Base-by-base conservation (phyloP, 139 green algal genomes). In the Monoraphidium neglectum region DNA sequence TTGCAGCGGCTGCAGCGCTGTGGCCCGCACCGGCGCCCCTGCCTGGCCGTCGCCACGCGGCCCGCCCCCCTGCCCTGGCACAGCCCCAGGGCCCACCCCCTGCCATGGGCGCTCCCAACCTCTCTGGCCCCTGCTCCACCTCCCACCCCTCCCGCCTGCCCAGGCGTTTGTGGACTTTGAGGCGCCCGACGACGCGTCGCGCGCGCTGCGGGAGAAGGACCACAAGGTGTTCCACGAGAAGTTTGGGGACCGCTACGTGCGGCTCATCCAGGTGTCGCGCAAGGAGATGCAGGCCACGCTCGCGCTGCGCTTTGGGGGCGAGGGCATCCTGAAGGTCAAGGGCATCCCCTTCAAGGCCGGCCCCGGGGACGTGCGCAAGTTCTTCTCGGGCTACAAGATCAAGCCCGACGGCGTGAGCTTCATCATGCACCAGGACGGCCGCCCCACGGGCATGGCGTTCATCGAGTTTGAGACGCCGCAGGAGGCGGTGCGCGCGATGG, bases 401-500 rank as follows among this genome's bases (percentile, higher is more conserved):
- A 86, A 84, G 70, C 78, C 74, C 0, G 86, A 92, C 40, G 92
- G 87, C 49, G 87, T 98, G 43, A 87, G 87, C 74, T 89, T 97
- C 79, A 91, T 94, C 74, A 90, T 91, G 70, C 82, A 91, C 47
- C 68, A 77, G 5, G 92, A 97, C 46, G 92, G 91, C 6, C 62
- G 90, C 10, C 87, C 89, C 59, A 94, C 89, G 0, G 94, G 93
- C 57, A 88, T 93, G 86, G 91, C 93, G 0, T 96, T 95, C 83
- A 93, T 95, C 26, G 93, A 98, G 88, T 97, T 97, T 87, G 89
- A 92, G 70, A 90, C 80, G 3, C 84, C 88, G 15, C 81, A 88
- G 64, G 90, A 94, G 70, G 90, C 90, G 3, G 78, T 87, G 33
- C 71, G 84, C 15, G 90, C 89, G 0, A 85, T 94, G 89, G 85